Evolutionary conservation across 345 rosid genomes (phyloP).

Genomic region (Arabidopsis arenosa): DNA sequence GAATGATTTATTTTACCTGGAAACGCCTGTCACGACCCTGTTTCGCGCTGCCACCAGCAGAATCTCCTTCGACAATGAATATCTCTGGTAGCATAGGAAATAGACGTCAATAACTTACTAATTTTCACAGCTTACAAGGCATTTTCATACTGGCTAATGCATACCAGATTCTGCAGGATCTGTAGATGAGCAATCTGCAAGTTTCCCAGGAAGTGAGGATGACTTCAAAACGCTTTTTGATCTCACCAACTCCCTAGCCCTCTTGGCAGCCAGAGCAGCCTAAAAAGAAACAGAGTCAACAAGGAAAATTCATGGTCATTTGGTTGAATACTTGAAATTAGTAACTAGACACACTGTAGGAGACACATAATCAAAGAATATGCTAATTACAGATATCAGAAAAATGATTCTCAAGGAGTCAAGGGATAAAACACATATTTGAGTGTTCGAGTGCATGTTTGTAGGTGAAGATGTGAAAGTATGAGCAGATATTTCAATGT

Average conservation of each 20-base stretch:
- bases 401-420: background rate
- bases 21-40: conserved; percentile 98
- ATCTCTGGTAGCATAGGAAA: conserved; percentile 58
- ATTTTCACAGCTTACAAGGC: conserved; percentile 28
- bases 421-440: conserved; percentile 5
- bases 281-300: conserved; percentile 42
- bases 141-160: conserved; percentile 48
- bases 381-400: background rate
- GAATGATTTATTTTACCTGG: conserved; percentile 56
- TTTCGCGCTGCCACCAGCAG: conserved; percentile 99
- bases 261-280: conserved; percentile 99
- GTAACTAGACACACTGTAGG: background rate
- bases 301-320: conserved; percentile 8
- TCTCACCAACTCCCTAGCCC: conserved; percentile 94
- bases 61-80: conserved; percentile 98
- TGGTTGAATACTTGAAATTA: background rate
- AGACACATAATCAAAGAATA: conserved; percentile 12
- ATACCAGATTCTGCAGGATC: conserved; percentile 94
- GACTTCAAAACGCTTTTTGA: conserved; percentile 86
- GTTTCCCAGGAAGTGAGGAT: conserved; percentile 97
- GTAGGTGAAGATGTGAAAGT: conserved; percentile 19
- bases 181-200: conserved; percentile 94
- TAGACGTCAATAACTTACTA: conserved; percentile 9
- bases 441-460: background rate
- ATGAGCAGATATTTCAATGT: conserved; percentile 1